Evolutionary conservation across 495 filamentous ascomycete species (phyloP).

Genomic region (Monascus purpureus): DNA sequence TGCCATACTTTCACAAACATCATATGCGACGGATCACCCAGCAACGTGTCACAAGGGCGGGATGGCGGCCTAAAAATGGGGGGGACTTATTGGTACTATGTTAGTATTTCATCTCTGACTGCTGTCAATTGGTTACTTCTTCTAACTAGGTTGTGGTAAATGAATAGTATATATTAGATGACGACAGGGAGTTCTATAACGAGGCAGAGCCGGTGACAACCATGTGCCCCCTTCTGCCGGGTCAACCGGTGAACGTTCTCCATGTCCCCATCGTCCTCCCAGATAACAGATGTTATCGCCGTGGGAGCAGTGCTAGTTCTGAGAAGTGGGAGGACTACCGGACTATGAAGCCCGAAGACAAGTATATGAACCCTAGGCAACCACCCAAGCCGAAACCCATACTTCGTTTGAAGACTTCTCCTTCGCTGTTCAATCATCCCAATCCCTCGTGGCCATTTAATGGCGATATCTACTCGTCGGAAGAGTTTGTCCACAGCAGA

Average conservation of each 20-base stretch:
- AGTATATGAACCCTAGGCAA: constrained; percentile 54
- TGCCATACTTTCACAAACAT: constrained; percentile 77
- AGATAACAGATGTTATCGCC: constrained; percentile 23
- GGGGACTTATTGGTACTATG: constrained; percentile 89
- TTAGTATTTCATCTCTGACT: constrained; percentile 25
- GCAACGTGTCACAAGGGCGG: constrained; percentile 39
- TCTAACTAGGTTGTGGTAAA: constrained; percentile 4
- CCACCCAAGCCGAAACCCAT: constrained; percentile 39
- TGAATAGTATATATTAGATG: constrained; percentile 65
- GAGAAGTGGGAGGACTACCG: constrained; percentile 34
- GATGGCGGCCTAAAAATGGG: constrained; percentile 81
- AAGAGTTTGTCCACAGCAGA: constrained; percentile 13
- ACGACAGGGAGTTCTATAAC: constrained; percentile 60
- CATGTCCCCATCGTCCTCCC: constrained; percentile 59
- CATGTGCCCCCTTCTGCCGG: constrained; percentile 72
- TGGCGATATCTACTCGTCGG: constrained; percentile 10
- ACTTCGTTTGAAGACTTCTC: constrained; percentile 43
- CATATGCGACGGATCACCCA: constrained; percentile 57
- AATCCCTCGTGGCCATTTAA: constrained; percentile 13
- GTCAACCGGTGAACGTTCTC: constrained; percentile 71
- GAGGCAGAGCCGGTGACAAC: constrained; percentile 55
- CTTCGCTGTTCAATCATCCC: constrained; percentile 29
- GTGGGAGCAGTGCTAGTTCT: constrained; percentile 23
- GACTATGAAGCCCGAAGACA: constrained; percentile 68
- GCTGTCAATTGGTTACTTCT: neutral